Evolutionary conservation across 2,329 filamentous ascomycete genomes (phyloP), one percentile per base, ranked within the genome.

Genomic region (Juglanconis juglandina): DNA sequence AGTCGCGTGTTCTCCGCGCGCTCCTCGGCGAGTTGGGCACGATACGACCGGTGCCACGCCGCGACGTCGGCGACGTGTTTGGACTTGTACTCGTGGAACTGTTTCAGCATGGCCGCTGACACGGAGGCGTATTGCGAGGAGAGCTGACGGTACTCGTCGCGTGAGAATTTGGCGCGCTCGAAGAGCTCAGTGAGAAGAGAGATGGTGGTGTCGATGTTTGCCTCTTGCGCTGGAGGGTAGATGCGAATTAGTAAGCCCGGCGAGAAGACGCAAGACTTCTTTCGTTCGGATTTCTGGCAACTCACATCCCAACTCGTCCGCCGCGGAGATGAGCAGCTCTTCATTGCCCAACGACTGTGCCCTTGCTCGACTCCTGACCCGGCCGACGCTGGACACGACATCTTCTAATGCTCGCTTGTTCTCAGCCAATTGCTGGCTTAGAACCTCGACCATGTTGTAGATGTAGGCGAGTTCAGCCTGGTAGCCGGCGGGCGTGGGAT

Each of bases 381-480:
- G 79, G 34, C 86, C 86, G 47, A 88, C 78, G 46, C 83, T 83
- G n/a, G 77, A 79, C 53, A 88, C 83, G 51, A 89, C 87, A 33
- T 86, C 83, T 64, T 87, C 83, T n/a, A 85, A 82, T 42, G 83
- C 81, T 47, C 80, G 78, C 65, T 83, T 78, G 69, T 87, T 87
- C 55, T 87, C 83, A 11, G 84, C 81, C 35, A 88, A 77, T 68
- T 87, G 83, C 39, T 82, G 80, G 67, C 85, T 87, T 52, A 88
- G 77, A 69, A 87, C 84, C 68, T 89, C 86, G 10, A 89, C 86
- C 82, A 88, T 85, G 65, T 79, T 78, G 69, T 88, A 87, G 68
- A 89, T 87, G 72, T 87, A 85, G 69, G 87, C 87, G 62, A 89
- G 80, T 72, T 89, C 86, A 56, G 85, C 82, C 71, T 88, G 85